A percentile compares a stretch with the other conserved stretches of the same genome.
Evolutionary conservation across 75 land plant genomes (phyloP).

Genomic region (Pseudotsuga menziesii): DNA sequence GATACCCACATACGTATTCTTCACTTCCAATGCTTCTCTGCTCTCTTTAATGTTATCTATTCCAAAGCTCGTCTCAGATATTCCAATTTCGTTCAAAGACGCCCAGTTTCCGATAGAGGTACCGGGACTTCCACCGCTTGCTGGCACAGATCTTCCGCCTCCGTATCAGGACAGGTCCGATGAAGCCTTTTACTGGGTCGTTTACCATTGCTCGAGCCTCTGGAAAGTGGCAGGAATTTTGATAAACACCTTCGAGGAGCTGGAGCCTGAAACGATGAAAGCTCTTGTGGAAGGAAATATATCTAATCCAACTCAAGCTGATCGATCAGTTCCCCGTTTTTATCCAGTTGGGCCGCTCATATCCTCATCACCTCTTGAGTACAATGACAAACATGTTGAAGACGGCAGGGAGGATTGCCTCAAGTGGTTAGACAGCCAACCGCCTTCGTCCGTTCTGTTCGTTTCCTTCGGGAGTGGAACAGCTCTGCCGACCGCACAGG

Average conservation of each 20-base stretch:
- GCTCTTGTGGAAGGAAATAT: not conserved
- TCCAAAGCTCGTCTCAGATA: not conserved
- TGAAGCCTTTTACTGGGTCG: slow-evolving; percentile 9
- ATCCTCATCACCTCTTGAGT: too few relatives aligned
- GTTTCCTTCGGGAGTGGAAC: too few relatives aligned
- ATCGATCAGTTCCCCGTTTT: too few relatives aligned
- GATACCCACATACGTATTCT: not conserved
- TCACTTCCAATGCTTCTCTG: not conserved
- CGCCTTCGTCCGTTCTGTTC: too few relatives aligned
- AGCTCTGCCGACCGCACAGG: too few relatives aligned
- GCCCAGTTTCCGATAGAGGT: slow-evolving; percentile 13
- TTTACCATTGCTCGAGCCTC: slow-evolving; percentile 7
- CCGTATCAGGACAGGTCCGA: slow-evolving; percentile 17
- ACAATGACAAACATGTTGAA: too few relatives aligned
- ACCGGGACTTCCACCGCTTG: slow-evolving; percentile 32
- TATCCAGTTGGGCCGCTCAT: too few relatives aligned
- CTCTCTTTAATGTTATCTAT: not conserved
- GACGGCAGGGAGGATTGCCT: too few relatives aligned
- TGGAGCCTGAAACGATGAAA: slow-evolving; percentile 19
- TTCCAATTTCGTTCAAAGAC: not conserved
- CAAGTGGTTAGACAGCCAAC: too few relatives aligned
- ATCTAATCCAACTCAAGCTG: too few relatives aligned
- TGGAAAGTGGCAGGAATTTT: slow-evolving; percentile 27
- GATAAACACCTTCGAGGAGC: slow-evolving; percentile 28
- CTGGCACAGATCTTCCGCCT: slow-evolving; percentile 20